Base-by-base conservation (phyloP, 2,329 filamentous ascomycete species). In the Phialocephala subalpina region DNA sequence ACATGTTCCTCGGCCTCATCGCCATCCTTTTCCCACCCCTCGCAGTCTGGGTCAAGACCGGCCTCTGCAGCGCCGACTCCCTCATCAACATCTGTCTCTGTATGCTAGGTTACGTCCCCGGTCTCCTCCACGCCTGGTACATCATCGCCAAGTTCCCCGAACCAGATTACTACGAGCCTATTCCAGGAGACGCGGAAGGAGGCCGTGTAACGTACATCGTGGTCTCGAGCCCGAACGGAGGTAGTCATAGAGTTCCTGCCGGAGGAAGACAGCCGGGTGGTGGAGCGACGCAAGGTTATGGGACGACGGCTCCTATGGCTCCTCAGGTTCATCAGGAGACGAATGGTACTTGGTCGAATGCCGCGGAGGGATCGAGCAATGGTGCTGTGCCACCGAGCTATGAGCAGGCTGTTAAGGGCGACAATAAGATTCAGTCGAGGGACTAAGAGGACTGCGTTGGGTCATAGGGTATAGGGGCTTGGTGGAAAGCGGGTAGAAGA, bases 61-160 rank as follows among this genome's bases (percentile, higher is more conserved):
- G 96, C 70, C 85, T 99, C 81, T 99, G 96, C 84, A 92, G 90
- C 69, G 93, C 90, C 64, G 96, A 98, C 82, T 95, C 92, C 9
- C 76, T 98, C 74, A 97, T 99, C 84, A 99, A 99, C 83, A 90
- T 98, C 79, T 90, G 94, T 56, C 93, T 98, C 74, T 96, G 92
- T 80, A 78, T 88, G 62, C 87, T 95, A 25, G 92, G 90, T 74
- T 93, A 85, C 76, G 80, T 98, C 67, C 95, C 95, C 22, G 95
- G 95, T 67, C 90, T 98, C 58, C 82, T 99, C 2, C 96, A 99
- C 82, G 88, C 94, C 69, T 98, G 96, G 95, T 99, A 98, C 85
- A 97, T 98, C 80, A 97, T 99, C 80, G 87, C 92, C 75, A 91
- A 92, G 77, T 92, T 91, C 78, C 96, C 96, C 65, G 95, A 97